phyloP scores from a whole-genome alignment of 1,284 basidiomycete genomes.

The Cutaneotrichosporon spelunceum region DNA sequence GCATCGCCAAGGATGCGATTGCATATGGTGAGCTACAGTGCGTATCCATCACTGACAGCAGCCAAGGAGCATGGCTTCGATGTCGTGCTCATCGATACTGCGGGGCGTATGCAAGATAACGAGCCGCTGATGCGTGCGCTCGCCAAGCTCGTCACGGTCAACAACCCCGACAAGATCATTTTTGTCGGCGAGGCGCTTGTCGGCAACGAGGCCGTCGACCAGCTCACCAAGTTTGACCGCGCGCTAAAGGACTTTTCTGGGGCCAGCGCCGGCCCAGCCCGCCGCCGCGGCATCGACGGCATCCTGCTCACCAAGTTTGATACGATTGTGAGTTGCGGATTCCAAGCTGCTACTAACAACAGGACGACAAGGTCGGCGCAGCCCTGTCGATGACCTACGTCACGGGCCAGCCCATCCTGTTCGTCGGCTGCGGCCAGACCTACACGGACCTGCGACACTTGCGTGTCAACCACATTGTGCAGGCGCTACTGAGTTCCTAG shows the following conservation, averaged over 20 bases:
- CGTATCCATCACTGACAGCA: conserved; percentile 43
- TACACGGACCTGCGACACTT: conserved; percentile 89
- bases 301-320: conserved; percentile 98
- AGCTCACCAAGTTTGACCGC: conserved; percentile 88
- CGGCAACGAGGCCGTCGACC: conserved; percentile 94
- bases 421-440: conserved; percentile 95
- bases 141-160: conserved; percentile 90
- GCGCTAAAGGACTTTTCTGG: conserved; percentile 74
- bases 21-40: conserved; percentile 63
- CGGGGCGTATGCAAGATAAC: conserved; percentile 98
- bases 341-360: not conserved
- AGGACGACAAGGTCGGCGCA: conserved; percentile 73
- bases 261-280: conserved; percentile 52
- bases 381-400: conserved; percentile 97
- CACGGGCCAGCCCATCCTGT: conserved; percentile 92
- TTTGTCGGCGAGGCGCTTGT: conserved; percentile 96
- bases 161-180: conserved; percentile 90
- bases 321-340: conserved; percentile 61
- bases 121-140: conserved; percentile 97
- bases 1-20: conserved; percentile 94
- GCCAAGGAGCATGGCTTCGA: conserved; percentile 84
- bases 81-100: conserved; percentile 92
- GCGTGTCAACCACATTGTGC: conserved; percentile 85
- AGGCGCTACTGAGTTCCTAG: conserved; percentile 63
- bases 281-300: conserved; percentile 80